Conservation (phyloP, 768 basidiomycete species). For the Mycena haematopus region DNA sequence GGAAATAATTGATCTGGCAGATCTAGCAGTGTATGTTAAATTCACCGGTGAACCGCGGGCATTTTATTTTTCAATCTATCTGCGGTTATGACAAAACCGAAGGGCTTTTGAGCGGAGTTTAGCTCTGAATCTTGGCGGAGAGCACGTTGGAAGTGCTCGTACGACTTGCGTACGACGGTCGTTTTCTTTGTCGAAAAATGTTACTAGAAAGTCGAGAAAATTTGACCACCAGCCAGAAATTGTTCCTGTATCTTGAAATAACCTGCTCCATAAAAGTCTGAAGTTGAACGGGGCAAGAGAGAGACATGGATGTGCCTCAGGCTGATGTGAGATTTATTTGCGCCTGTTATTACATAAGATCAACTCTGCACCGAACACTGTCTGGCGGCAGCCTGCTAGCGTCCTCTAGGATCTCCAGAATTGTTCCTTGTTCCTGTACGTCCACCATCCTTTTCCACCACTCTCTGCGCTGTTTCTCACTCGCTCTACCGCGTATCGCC, state of each 20-base stretch:
- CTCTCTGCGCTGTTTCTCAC: conserved; percentile 23
- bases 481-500: conserved; percentile 6
- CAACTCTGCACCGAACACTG: conserved; percentile 37
- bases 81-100: background rate
- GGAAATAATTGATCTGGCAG: background rate
- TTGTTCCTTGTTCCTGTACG: conserved; percentile 33
- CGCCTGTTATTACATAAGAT: conserved; percentile 42
- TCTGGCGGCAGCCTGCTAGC: conserved; percentile 45
- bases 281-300: background rate
- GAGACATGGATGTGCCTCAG: background rate
- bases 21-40: background rate
- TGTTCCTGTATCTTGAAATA: background rate
- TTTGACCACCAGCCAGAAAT: background rate
- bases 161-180: background rate
- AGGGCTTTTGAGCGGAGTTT: conserved; percentile 5
- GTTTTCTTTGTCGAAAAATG: background rate
- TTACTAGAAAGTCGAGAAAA: background rate
- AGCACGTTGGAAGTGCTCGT: background rate
- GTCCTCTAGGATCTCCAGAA: conserved; percentile 16
- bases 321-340: conserved; percentile 36
- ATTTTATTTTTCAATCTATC: background rate
- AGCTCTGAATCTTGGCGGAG: background rate
- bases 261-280: background rate
- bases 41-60: background rate
- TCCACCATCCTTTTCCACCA: conserved; percentile 14